A percentile compares a stretch with the other conserved stretches of the same genome.
These are phyloP conservation scores for Pulveroboletus ridleyi DNA, from an alignment of 1,284 basidiomycete genomes.

Conservation along the genomic window DNA sequence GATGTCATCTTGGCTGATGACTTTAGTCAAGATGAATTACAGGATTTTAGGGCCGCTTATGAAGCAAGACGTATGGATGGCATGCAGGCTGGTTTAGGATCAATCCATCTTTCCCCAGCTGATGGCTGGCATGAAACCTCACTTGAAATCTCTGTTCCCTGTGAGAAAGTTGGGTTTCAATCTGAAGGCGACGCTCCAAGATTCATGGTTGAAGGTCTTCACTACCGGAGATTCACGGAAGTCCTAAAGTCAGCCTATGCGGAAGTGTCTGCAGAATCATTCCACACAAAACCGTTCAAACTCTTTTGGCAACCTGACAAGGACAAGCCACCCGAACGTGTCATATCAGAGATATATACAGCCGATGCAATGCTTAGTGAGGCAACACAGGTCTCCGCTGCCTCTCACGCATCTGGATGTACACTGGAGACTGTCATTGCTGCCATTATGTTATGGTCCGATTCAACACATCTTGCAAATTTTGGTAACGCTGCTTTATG, in stretches of 20 bases:
- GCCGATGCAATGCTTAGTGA: conserved; percentile 37
- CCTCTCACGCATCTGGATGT: conserved; percentile 20
- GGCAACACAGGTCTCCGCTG: conserved; percentile 30
- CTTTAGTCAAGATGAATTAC: conserved; percentile 1
- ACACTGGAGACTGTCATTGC: conserved; percentile 31
- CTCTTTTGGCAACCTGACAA: conserved; percentile 28
- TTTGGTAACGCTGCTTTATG: conserved; percentile 41
- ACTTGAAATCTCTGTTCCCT: conserved; percentile 30
- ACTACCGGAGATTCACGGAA: conserved; percentile 22
- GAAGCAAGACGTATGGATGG: conserved; percentile 28
- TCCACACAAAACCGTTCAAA: conserved; percentile 34
- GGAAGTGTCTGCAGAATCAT: conserved; percentile 21
- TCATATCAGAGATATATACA: conserved; percentile 42
- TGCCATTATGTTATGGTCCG: conserved; percentile 40
- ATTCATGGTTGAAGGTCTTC: conserved; percentile 21
- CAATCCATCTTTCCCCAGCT: background rate
- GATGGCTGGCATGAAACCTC: conserved; percentile 35
- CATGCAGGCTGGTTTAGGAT: background rate
- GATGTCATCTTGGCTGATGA: no score
- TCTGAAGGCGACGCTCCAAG: conserved; percentile 11
- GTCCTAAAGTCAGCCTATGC: conserved; percentile 24
- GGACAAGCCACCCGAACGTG: conserved; percentile 17
- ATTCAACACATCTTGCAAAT: conserved; percentile 39
- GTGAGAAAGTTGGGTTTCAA: conserved; percentile 15
- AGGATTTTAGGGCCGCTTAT: conserved; percentile 20